A percentile compares a stretch with the other conserved stretches of the same genome.
Evolutionary conservation across 2,329 filamentous ascomycete genomes (phyloP).

Genomic region (Hortaea werneckii): DNA sequence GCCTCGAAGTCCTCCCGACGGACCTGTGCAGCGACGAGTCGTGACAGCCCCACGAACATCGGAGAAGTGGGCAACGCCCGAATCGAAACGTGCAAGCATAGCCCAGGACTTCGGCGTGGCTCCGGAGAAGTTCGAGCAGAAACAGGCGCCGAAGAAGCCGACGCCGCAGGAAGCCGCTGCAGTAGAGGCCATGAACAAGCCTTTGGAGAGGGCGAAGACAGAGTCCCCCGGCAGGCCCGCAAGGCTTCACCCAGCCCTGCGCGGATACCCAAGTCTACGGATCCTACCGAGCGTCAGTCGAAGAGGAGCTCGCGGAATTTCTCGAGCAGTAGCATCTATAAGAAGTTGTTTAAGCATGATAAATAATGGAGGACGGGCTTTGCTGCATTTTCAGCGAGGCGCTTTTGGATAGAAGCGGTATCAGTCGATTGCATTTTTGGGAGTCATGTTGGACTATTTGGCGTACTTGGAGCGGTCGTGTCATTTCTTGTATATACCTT

Average conservation of each 20-base stretch:
- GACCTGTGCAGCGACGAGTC: slow-evolving; percentile 3
- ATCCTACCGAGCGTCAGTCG: slow-evolving; percentile 4
- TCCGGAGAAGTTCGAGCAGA: slow-evolving; percentile 4
- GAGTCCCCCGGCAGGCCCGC: slow-evolving; percentile 2
- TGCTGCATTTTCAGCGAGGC: no score
- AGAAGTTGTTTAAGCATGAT: slow-evolving; percentile 1
- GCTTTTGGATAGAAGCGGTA: no score
- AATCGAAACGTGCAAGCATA: not conserved
- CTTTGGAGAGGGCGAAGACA: slow-evolving; percentile 1
- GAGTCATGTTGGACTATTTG: no score
- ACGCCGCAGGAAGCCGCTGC: not conserved
- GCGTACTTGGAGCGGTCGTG: no score
- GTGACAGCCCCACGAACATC: slow-evolving; percentile 5
- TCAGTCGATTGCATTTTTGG: no score
- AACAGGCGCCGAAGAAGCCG: not conserved
- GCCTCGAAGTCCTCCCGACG: slow-evolving; percentile 14
- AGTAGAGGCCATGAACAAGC: not conserved
- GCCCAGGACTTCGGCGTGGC: slow-evolving; percentile 11
- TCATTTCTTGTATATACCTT: no score
- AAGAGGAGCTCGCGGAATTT: slow-evolving; percentile 9
- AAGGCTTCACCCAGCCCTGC: not conserved
- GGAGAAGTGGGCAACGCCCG: slow-evolving; percentile 7
- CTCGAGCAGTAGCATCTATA: slow-evolving; percentile 18
- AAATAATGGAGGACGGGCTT: no score
- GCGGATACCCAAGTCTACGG: slow-evolving; percentile 1